Base-by-base conservation (phyloP, 1,139 yeast species). In the Taphrina sp. region DNA sequence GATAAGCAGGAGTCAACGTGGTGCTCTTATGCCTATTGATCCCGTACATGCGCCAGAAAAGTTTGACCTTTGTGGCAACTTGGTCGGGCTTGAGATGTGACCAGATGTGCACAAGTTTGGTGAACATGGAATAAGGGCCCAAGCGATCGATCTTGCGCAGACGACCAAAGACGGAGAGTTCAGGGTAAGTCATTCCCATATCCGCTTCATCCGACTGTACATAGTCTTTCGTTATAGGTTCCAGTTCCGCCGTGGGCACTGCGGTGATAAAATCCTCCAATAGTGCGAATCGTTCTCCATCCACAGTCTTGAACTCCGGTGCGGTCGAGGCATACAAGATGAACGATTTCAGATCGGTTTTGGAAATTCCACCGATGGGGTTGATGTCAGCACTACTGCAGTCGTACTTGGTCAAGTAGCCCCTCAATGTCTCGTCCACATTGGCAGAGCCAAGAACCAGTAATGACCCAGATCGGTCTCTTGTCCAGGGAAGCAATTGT, bases 161-260 rank as follows among this genome's bases (percentile, higher is more conserved):
- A 59, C 84, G 78, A n/a, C 99, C 99, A 73, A 92, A 90, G 12
- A 85, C 75, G 29, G 95, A 84, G 58, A 92, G 77, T 67, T 92
- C 98, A 61, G 89, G 95, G 66, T 92, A 92, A 0, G 96, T 85
- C 85, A 94, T 85, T 1, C 99, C 99, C 98, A 92, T 92, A 68
- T 92, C 99, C 5, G 80, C 82, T 69, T 92, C 99, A 69, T 92
- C 99, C 44, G 95, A 85, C 70, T 92, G 99, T 12, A 89, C 95
- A 65, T 92, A 90, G 59, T 81, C 77, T 62, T 85, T 81, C 0
- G 98, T 90, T 56, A 88, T 90, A 43, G 99, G 99, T 67, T 92
- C 99, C 56, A 92, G 77, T 69, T 92, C 99, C 0, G 99, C 99
- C 0, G 98, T 92, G 34, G 99, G 99, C 0, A 92, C 84, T 0